Conservation (phyloP, 2,329 filamentous ascomycete genomes). For the Mycosphaerella sp. region DNA sequence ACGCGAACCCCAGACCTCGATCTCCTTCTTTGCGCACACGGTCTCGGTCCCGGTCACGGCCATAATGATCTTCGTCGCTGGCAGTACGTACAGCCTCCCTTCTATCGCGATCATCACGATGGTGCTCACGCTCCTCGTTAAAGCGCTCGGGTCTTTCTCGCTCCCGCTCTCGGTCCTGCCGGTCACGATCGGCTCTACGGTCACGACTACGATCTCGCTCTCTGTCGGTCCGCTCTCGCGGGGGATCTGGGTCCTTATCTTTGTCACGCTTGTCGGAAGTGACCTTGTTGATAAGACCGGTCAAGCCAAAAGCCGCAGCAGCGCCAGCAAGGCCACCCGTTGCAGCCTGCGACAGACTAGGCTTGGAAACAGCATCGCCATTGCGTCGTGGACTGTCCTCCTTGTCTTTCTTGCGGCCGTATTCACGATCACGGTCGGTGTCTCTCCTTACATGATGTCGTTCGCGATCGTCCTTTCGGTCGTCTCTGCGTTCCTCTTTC, state of each 20-base stretch:
- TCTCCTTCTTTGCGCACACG: slow-evolving; percentile 25
- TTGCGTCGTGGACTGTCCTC: slow-evolving; percentile 23
- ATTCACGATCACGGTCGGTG: slow-evolving; percentile 21
- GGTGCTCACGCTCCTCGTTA: slow-evolving; percentile 18
- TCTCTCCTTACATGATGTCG: slow-evolving; percentile 27
- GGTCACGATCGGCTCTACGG: slow-evolving; percentile 18
- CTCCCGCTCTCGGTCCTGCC: slow-evolving; percentile 19
- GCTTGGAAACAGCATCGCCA: slow-evolving; percentile 19
- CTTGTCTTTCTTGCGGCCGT: slow-evolving; percentile 26
- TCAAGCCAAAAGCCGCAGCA: slow-evolving; percentile 30
- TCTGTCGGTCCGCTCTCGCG: slow-evolving; percentile 20
- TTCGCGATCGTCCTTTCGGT: slow-evolving; percentile 24
- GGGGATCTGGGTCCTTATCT: slow-evolving; percentile 22
- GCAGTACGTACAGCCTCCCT: slow-evolving; percentile 12
- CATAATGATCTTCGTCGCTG: slow-evolving; percentile 24
- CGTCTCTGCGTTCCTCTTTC: slow-evolving; percentile 10
- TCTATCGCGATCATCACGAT: slow-evolving; percentile 20
- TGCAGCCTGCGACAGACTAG: slow-evolving; percentile 27
- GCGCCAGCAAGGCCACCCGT: slow-evolving; percentile 31
- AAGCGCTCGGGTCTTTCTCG: slow-evolving; percentile 20
- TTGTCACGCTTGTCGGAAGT: slow-evolving; percentile 21
- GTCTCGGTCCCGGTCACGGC: slow-evolving; percentile 27
- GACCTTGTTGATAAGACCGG: slow-evolving; percentile 25
- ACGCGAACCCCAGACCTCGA: slow-evolving; percentile 32
- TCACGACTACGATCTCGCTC: slow-evolving; percentile 22